Percentiles rank a stretch among this genome's conserved stretches.
Evolutionary conservation across 2,329 filamentous ascomycete species (phyloP).

Genomic region (Alternaria angustiovoidea): DNA sequence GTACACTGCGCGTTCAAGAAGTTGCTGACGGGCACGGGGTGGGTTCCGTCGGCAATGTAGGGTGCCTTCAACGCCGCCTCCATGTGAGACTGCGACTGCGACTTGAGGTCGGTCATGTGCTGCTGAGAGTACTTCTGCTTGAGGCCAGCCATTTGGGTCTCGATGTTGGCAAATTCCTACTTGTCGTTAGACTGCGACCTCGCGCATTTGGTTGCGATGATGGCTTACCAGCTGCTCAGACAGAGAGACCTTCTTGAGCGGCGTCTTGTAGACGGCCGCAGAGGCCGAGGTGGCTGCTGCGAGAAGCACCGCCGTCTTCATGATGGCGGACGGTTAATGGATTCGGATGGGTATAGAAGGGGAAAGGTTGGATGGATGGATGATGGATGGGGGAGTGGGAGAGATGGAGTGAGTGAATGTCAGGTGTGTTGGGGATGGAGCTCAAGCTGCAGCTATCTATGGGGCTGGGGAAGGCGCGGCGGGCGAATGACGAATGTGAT

Average conservation of each 20-base stretch:
- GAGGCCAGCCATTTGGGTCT: conserved; percentile 80
- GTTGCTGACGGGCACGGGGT: conserved; percentile 91
- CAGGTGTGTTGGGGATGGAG: conserved; percentile 14
- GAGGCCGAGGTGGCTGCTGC: conserved; percentile 81
- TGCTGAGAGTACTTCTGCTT: conserved; percentile 80
- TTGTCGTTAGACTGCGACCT: conserved; percentile 12
- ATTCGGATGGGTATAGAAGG: conserved; percentile 1
- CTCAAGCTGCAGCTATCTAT: conserved; percentile 24
- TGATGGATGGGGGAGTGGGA: conserved; percentile 16
- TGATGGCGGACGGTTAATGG: conserved; percentile 52
- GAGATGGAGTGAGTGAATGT: conserved; percentile 13
- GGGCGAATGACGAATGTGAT: conserved; percentile 17
- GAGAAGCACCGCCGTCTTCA: conserved; percentile 86
- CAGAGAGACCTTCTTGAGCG: conserved; percentile 95
- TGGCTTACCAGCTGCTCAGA: conserved; percentile 85
- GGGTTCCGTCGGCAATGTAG: conserved; percentile 70
- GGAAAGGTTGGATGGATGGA: conserved; percentile 13
- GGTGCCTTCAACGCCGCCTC: conserved; percentile 83
- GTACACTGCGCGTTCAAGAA: conserved; percentile 98
- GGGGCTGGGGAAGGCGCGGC: conserved; percentile 18
- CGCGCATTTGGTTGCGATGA: conserved; percentile 17
- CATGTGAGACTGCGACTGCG: conserved; percentile 69
- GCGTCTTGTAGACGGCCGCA: conserved; percentile 92
- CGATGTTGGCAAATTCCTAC: conserved; percentile 79
- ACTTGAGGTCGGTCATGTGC: conserved; percentile 79